phyloP scores from a whole-genome alignment of 768 basidiomycete species.

The Coprinellus micaceus region DNA sequence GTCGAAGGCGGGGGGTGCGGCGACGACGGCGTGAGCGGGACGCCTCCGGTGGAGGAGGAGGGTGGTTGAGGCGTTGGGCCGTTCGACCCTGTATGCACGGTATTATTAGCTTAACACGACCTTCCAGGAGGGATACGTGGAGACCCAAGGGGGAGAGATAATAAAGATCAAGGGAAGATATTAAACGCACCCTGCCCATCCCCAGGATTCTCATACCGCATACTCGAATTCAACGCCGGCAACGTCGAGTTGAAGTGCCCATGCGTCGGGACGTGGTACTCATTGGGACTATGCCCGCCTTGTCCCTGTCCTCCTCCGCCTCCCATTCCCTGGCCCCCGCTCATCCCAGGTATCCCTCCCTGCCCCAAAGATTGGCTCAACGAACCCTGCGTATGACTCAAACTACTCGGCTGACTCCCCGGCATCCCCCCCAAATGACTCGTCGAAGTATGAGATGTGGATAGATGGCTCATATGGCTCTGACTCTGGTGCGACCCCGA shows the following conservation, averaged over 20 bases:
- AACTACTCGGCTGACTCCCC: constrained; percentile 11
- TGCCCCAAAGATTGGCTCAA: not conserved
- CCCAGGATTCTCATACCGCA: constrained; percentile 48
- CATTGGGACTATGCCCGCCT: no score
- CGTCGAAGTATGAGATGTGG: no score
- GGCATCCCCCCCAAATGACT: constrained; percentile 20
- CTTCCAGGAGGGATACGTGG: no score
- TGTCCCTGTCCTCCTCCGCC: no score
- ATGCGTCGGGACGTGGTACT: constrained; percentile 13
- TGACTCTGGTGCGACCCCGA: constrained; percentile 26
- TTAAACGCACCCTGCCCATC: constrained; percentile 13
- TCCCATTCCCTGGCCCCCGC: no score
- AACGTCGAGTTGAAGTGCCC: constrained; percentile 47
- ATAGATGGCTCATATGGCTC: constrained; percentile 20
- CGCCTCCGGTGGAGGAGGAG: constrained; percentile 12
- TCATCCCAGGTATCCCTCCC: no score
- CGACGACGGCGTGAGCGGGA: constrained; percentile 28
- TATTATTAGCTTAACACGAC: no score
- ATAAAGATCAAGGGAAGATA: not conserved
- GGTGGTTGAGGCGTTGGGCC: constrained; percentile 14
- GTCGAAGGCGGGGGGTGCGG: constrained; percentile 22
- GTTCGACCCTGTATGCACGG: no score
- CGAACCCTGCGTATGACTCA: constrained; percentile 12
- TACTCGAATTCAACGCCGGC: constrained; percentile 48
- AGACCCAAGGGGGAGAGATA: no score